A percentile compares a stretch with the other conserved stretches of the same genome.
These are phyloP conservation scores for Irpex rosettiformis DNA, from an alignment of 1,284 basidiomycete species.

Conservation along the genomic window DNA sequence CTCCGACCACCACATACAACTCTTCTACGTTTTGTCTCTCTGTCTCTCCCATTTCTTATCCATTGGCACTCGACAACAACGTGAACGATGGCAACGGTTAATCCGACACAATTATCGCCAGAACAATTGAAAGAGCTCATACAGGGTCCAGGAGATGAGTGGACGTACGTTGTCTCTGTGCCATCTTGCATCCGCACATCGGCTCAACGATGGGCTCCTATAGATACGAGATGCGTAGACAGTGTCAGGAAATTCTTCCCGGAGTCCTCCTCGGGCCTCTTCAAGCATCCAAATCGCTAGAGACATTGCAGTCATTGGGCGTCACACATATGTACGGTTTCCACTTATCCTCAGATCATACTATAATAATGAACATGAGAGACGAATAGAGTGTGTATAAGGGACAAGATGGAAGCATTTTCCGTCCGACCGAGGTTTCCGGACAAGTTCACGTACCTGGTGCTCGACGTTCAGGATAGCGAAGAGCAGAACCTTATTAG, in stretches of 20 bases:
- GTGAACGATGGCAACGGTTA: background rate
- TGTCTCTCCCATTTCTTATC: background rate
- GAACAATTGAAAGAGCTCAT: conserved; percentile 63
- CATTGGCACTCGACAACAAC: background rate
- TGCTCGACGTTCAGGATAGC: conserved; percentile 85
- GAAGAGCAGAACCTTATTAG: conserved; percentile 89
- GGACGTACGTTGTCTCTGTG: conserved; percentile 48
- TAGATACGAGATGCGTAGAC: conserved; percentile 93
- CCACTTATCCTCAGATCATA: no score
- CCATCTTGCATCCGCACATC: background rate
- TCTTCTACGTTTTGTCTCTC: background rate
- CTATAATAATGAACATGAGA: no score
- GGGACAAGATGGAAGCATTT: conserved; percentile 84
- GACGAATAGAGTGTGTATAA: conserved; percentile 73
- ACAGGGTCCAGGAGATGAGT: conserved; percentile 76
- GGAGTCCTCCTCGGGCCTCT: conserved; percentile 85
- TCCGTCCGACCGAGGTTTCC: conserved; percentile 86
- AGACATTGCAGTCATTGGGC: conserved; percentile 57
- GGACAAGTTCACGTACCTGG: conserved; percentile 75
- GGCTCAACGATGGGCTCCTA: background rate
- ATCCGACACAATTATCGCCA: conserved; percentile 2
- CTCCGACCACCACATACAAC: background rate
- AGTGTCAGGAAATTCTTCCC: conserved; percentile 90
- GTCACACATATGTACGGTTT: conserved; percentile 86
- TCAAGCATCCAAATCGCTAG: conserved; percentile 78